These are phyloP conservation scores for Hysterangium stoloniferum DNA, from an alignment of 768 basidiomycete genomes.

Conservation along the genomic window DNA sequence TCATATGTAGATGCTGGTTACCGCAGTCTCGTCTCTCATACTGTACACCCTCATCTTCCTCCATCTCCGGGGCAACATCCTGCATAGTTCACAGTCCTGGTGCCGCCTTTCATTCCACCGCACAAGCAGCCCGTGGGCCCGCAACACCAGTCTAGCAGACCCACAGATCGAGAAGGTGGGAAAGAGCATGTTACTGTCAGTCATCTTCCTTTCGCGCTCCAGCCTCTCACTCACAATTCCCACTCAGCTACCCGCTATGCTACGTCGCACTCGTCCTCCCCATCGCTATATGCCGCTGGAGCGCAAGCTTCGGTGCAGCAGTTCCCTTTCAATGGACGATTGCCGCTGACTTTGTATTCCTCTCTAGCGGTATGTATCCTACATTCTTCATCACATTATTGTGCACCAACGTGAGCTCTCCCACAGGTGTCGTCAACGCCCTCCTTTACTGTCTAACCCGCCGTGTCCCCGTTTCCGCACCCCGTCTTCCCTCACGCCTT, in stretches of 20 bases:
- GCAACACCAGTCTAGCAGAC: conserved; percentile 25
- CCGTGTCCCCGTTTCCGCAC: conserved; percentile 8
- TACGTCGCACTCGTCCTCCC: conserved; percentile 44
- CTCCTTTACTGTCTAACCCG: conserved; percentile 25
- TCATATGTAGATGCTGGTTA: conserved; percentile 38
- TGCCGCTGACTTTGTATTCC: conserved; percentile 25
- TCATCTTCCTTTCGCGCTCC: not conserved
- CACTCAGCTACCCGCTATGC: conserved; percentile 22
- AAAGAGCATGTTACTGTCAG: conserved; percentile 38
- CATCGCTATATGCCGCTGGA: conserved; percentile 37
- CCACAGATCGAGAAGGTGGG: conserved; percentile 30
- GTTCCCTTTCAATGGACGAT: conserved; percentile 34
- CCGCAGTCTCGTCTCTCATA: conserved; percentile 35
- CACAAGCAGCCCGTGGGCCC: conserved; percentile 10
- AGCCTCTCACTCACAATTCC: not conserved
- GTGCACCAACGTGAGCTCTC: too few relatives aligned
- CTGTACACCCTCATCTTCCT: conserved; percentile 43
- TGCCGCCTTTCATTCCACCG: not conserved
- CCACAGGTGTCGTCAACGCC: conserved; percentile 26
- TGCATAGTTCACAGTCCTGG: conserved; percentile 24
- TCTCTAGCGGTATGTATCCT: conserved; percentile 23
- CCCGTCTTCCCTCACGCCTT: too few relatives aligned
- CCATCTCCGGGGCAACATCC: conserved; percentile 41
- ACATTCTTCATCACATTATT: not conserved
- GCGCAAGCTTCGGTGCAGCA: conserved; percentile 32